Conservation (phyloP, 768 basidiomycete genomes). For the Tylopilus felleus region DNA sequence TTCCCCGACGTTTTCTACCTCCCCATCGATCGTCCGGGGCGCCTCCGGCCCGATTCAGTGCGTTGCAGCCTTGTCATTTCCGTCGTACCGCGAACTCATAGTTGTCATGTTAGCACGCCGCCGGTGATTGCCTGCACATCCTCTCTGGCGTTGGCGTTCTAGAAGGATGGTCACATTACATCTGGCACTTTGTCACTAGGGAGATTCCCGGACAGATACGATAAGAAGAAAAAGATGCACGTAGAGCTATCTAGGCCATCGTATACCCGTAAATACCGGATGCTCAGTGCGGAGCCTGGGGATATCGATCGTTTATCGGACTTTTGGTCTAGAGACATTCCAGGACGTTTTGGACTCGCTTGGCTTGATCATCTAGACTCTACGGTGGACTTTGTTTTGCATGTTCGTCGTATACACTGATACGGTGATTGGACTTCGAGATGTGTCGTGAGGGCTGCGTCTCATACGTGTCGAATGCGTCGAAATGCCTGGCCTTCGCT, state of each 20-base stretch:
- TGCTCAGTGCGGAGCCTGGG: neutral
- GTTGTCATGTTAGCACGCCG: conserved; percentile 32
- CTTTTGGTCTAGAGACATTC: neutral
- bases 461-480: neutral
- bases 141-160: conserved; percentile 45
- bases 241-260: neutral
- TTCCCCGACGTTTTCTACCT: conserved; percentile 59
- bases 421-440: neutral
- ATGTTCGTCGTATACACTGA: neutral
- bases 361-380: neutral
- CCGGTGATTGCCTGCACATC: conserved; percentile 47
- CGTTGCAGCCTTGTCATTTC: conserved; percentile 20
- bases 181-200: conserved; percentile 45
- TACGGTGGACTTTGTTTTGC: too few relatives aligned
- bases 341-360: neutral
- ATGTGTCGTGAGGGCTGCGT: neutral
- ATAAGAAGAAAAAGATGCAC: neutral
- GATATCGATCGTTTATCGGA: neutral
- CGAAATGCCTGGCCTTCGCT: neutral
- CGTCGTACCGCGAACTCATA: neutral
- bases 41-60: conserved; percentile 64
- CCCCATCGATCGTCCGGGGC: conserved; percentile 57
- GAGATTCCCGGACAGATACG: conserved; percentile 32
- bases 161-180: conserved; percentile 51
- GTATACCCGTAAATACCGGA: neutral